Percentiles rank a stretch among this genome's conserved stretches.
Conservation (phyloP, 768 basidiomycete genomes). For the Saitozyma podzolica region DNA sequence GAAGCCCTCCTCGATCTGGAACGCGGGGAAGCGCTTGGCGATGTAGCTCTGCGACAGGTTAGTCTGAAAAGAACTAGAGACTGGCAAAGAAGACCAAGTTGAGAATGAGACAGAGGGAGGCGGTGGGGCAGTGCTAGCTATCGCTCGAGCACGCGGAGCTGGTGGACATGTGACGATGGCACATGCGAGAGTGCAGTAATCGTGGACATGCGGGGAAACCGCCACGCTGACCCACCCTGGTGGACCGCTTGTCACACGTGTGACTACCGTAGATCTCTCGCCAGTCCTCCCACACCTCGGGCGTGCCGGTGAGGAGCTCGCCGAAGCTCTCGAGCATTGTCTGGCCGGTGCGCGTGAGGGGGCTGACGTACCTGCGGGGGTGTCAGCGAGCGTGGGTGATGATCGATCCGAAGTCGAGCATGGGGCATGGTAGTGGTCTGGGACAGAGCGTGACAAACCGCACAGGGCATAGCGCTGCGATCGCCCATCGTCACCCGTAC, state of each 20-base stretch:
- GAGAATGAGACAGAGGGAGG: neutral
- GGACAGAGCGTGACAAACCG: no score
- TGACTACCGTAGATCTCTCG: conserved; percentile 51
- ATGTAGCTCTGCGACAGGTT: conserved; percentile 29
- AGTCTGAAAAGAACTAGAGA: neutral
- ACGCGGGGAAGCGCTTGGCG: conserved; percentile 38
- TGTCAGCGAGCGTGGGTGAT: neutral
- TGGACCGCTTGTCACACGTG: conserved; percentile 48
- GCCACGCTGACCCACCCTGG: conserved; percentile 29
- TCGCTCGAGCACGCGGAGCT: no score
- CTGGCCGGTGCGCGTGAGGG: conserved; percentile 46
- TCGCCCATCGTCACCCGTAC: no score
- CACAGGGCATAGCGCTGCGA: no score
- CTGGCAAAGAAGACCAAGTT: neutral
- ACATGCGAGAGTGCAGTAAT: neutral
- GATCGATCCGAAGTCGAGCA: no score
- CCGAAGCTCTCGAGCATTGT: conserved; percentile 47
- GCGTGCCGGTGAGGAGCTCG: conserved; percentile 36
- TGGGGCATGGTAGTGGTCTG: no score
- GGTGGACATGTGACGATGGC: no score
- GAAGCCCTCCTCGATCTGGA: conserved; percentile 44
- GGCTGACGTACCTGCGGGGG: conserved; percentile 20
- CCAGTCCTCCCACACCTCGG: conserved; percentile 47
- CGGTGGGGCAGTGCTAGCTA: no score
- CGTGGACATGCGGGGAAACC: neutral